Conservation (phyloP, 2,329 filamentous ascomycete species). For the Aschersonia sp. region DNA sequence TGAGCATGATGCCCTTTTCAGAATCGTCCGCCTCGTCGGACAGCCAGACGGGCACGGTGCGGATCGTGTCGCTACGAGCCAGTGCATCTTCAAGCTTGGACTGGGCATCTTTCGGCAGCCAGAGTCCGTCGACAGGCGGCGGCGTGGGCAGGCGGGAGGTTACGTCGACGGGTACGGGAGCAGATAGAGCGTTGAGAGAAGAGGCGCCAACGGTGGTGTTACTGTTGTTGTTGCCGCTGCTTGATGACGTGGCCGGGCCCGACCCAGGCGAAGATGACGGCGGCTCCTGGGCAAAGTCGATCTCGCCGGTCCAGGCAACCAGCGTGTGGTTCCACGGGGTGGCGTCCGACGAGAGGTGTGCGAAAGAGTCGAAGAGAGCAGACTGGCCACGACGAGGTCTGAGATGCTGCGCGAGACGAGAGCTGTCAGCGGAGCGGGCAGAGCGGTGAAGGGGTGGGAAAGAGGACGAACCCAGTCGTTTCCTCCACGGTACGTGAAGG, state of each 20-base stretch:
- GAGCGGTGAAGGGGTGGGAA: not conserved
- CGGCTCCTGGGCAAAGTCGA: slow-evolving; percentile 36
- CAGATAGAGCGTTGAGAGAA: slow-evolving; percentile 59
- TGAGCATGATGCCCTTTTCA: slow-evolving; percentile 56
- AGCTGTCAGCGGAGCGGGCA: not conserved
- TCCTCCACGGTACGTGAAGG: slow-evolving; percentile 41
- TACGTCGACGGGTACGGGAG: slow-evolving; percentile 61
- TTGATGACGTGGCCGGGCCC: slow-evolving; percentile 32
- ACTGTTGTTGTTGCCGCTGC: slow-evolving; percentile 10
- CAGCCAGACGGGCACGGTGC: slow-evolving; percentile 80
- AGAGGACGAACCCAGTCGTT: slow-evolving; percentile 38
- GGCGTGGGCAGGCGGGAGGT: slow-evolving; percentile 39
- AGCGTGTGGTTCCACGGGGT: slow-evolving; percentile 84
- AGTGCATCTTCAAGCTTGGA: slow-evolving; percentile 60
- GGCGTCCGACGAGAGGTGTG: slow-evolving; percentile 69
- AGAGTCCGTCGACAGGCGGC: slow-evolving; percentile 51
- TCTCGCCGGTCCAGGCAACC: slow-evolving; percentile 90
- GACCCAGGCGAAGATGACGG: slow-evolving; percentile 20
- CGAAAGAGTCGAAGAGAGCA: slow-evolving; percentile 81
- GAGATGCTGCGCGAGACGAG: slow-evolving; percentile 41
- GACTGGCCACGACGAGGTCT: slow-evolving; percentile 72
- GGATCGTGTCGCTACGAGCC: slow-evolving; percentile 56
- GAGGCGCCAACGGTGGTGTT: slow-evolving; percentile 32
- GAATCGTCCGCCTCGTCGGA: slow-evolving; percentile 56
- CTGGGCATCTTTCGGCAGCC: slow-evolving; percentile 56